These are phyloP conservation scores for Apiospora aurea DNA, from an alignment of 2,329 filamentous ascomycete genomes.

Conservation along the genomic window DNA sequence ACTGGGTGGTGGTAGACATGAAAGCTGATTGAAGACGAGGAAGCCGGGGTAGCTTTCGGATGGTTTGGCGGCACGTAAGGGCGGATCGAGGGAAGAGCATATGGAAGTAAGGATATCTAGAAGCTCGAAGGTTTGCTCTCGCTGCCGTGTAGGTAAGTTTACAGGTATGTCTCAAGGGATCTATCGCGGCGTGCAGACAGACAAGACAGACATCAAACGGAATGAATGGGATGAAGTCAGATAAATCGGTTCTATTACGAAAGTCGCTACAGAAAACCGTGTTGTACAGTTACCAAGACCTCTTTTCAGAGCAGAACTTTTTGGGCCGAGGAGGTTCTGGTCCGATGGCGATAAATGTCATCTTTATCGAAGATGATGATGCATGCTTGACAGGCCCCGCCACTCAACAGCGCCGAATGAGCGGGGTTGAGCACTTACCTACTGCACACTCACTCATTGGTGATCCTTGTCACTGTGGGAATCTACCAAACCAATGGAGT, in stretches of 20 bases:
- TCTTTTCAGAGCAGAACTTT: neutral
- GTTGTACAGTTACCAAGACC: neutral
- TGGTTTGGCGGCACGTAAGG: neutral
- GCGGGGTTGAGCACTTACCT: conserved; percentile 1
- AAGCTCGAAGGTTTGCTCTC: neutral
- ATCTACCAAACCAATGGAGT: neutral
- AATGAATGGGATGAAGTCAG: neutral
- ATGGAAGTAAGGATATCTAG: conserved; percentile 6
- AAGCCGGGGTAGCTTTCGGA: neutral
- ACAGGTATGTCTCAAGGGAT: neutral
- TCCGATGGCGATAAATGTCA: conserved; percentile 15
- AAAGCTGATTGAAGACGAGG: conserved; percentile 38
- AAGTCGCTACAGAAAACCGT: neutral
- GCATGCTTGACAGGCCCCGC: neutral
- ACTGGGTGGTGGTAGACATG: conserved; percentile 45
- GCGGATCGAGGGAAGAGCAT: conserved; percentile 15
- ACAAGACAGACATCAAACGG: neutral
- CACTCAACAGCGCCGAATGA: conserved; percentile 13
- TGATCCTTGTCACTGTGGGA: neutral
- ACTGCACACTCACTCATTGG: neutral
- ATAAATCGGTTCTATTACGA: neutral
- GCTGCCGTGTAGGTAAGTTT: neutral
- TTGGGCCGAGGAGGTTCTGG: neutral
- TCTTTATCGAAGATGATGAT: neutral
- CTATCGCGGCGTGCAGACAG: neutral